These are phyloP conservation scores for Pilasporangium apinafurcum DNA, from an alignment of 352 stramenopile species.

Conservation along the genomic window DNA sequence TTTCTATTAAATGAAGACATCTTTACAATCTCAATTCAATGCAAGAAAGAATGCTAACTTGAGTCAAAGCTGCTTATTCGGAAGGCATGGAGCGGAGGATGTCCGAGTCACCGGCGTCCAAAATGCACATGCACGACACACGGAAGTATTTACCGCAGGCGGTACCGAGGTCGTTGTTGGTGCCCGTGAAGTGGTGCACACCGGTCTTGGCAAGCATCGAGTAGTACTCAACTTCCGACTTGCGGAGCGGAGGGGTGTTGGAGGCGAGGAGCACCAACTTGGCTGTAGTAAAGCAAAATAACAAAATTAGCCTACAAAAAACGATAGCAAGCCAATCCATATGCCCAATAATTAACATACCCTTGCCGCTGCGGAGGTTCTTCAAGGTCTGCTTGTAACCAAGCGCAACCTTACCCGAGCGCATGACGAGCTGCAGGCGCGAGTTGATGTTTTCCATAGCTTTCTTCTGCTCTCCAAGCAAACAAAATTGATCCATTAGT, in stretches of 20 bases:
- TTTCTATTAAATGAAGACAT: neutral
- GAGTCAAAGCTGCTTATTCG: conserved; percentile 29
- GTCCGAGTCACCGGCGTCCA: conserved; percentile 98
- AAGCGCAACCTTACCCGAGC: conserved; percentile 97
- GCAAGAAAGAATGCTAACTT: too few relatives aligned
- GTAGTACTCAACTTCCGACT: conserved; percentile 99
- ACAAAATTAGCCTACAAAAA: too few relatives aligned
- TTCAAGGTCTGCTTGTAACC: conserved; percentile 99
- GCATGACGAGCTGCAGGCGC: conserved; percentile 99
- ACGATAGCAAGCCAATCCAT: too few relatives aligned
- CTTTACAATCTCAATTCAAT: neutral
- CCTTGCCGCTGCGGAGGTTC: conserved; percentile 92
- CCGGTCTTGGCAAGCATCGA: conserved; percentile 98
- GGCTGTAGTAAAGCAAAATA: conserved; percentile 27
- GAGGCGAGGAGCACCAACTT: conserved; percentile 98
- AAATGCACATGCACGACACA: conserved; percentile 94
- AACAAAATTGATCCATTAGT: conserved; percentile 2
- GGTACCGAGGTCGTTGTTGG: conserved; percentile 98
- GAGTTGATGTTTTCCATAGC: conserved; percentile 99
- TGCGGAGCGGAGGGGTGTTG: conserved; percentile 98
- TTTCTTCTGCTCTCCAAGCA: conserved; percentile 89
- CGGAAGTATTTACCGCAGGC: conserved; percentile 99
- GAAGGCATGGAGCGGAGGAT: conserved; percentile 88
- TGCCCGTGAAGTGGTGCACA: conserved; percentile 98
- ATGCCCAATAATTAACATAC: conserved; percentile 33